Evolutionary conservation across 768 basidiomycete species (phyloP).

Genomic region (Lactarius deliciosus): DNA sequence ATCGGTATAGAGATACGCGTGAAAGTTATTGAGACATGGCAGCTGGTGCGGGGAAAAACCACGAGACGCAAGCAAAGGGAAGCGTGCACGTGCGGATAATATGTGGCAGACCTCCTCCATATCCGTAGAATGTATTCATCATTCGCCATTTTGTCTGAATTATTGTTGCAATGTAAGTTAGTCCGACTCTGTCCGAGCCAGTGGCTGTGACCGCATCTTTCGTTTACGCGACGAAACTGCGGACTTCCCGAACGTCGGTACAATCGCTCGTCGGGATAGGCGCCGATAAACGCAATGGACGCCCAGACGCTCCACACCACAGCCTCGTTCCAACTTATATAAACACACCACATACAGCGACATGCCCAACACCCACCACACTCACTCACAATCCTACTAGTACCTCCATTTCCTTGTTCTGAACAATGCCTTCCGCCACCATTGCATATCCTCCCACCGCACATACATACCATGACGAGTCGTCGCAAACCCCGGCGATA

Average conservation of each 20-base stretch:
- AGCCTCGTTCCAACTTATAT: conserved; percentile 1
- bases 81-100: background rate
- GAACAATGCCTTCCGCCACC: conserved; percentile 17
- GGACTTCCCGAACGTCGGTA: background rate
- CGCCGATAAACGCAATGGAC: background rate
- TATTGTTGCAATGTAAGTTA: background rate
- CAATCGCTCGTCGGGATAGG: background rate
- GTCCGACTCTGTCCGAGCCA: background rate
- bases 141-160: background rate
- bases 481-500: conserved; percentile 7
- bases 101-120: background rate
- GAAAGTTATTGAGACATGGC: background rate
- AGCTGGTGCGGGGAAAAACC: background rate
- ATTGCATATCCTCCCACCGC: conserved; percentile 25
- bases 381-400: background rate
- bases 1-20: background rate
- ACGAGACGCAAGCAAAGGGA: background rate
- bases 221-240: background rate
- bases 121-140: background rate
- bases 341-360: background rate
- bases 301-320: background rate
- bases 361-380: background rate
- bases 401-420: background rate
- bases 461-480: background rate
- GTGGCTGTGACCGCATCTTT: background rate